Evolutionary conservation across 2,329 filamentous ascomycete genomes (phyloP).

Genomic region (Aspergillus sclerotialis): DNA sequence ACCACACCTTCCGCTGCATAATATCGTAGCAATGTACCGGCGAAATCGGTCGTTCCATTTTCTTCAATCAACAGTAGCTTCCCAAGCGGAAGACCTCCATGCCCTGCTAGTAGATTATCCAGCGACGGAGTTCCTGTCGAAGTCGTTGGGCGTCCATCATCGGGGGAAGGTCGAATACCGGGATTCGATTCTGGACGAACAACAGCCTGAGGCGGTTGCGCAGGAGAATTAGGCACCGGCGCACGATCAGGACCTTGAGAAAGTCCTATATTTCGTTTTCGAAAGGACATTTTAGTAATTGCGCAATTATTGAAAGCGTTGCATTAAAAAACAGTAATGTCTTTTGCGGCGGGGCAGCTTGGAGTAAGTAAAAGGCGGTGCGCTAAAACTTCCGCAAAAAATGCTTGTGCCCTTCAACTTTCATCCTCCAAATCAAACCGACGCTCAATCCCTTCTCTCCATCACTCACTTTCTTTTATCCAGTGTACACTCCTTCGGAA

Average conservation of each 20-base stretch:
- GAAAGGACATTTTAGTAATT: conserved; percentile 53
- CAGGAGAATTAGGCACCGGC: conserved; percentile 18
- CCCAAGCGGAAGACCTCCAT: conserved; percentile 76
- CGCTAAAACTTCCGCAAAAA: conserved; percentile 18
- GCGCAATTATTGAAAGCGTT: not conserved
- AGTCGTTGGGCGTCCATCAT: conserved; percentile 80
- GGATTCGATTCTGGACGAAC: conserved; percentile 28
- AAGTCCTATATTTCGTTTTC: conserved; percentile 58
- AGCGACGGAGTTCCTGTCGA: conserved; percentile 86
- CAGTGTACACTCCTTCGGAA: not conserved
- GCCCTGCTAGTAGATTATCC: conserved; percentile 77
- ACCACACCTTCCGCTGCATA: conserved; percentile 90
- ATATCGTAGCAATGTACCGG: conserved; percentile 73
- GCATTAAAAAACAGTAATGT: not conserved
- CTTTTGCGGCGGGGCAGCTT: conserved; percentile 16
- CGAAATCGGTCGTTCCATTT: conserved; percentile 88
- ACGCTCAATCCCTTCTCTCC: not conserved
- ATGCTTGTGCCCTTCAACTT: conserved; percentile 8
- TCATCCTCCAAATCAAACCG: no score
- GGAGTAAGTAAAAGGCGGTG: conserved; percentile 14
- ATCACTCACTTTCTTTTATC: not conserved
- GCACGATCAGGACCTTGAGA: conserved; percentile 34
- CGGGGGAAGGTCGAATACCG: conserved; percentile 73
- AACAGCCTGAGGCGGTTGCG: conserved; percentile 17
- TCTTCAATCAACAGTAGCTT: conserved; percentile 77